Evolutionary conservation across 768 basidiomycete species (phyloP), one percentile per base, ranked within the genome.

Genomic region (Daedaleopsis sinensis): DNA sequence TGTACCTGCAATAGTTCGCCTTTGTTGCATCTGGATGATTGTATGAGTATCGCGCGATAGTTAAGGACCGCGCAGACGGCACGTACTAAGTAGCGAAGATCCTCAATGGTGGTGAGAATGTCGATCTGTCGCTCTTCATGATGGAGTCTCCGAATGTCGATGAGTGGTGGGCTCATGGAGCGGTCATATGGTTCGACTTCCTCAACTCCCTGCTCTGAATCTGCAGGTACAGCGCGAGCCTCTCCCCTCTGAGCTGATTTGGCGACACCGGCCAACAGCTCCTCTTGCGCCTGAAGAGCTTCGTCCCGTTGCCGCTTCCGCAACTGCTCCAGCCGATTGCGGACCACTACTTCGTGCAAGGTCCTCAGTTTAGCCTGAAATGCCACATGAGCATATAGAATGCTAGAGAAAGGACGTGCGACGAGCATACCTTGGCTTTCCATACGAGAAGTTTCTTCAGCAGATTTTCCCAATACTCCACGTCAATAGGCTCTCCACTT

Each of bases 281-380:
- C 96, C 73, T 94, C 90, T 69, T 97, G 94, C 0, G 95, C 94
- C 67, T 92, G 91, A 51, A 96, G 73, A 3, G 97, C 97, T 73
- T 98, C 97, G 68, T 98, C 96, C 59, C 97, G 84, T 75, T 99
- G 97, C 54, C 90, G 85, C 73, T 95, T 95, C 57, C 97, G 91
- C 53, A 99, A 85, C 69, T 98, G 95, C 70, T 98, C 97, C 15
- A 99, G 80, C 46, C 97, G 86, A 72, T 99, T 99, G 58, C 93
- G 89, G 55, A 99, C 93, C 12, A 98, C 96, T 32, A 98, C 91
- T 78, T 98, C 95, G 70, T 99, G 97, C 55, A 98, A 80, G 67
- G 82, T 84, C 73, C 93, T 93, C 43, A 99, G 82, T 70, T 96
- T 97, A 8, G 94, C 90, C 94, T 96, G 51, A 0, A 23, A 59